Evolutionary conservation across 192 early-diverging fungal species (phyloP).

Genomic region (Entrophospora sp.): DNA sequence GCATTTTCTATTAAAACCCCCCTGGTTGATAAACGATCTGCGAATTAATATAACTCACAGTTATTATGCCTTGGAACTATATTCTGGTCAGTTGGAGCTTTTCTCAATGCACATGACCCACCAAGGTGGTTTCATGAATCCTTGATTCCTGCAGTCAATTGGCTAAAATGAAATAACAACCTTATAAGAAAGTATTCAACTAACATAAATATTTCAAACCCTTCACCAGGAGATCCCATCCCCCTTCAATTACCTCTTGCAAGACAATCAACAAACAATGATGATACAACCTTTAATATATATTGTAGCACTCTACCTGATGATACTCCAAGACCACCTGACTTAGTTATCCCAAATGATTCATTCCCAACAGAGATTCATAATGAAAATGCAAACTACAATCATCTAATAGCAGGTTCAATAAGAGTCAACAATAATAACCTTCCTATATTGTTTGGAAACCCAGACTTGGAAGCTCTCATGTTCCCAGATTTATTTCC

Average conservation of each 20-base stretch:
- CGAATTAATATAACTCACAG: not conserved
- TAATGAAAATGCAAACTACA: not conserved
- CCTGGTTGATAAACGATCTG: too few species aligned
- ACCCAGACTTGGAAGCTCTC: too few species aligned
- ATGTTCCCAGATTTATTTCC: conserved; percentile 10
- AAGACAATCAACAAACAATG: not conserved
- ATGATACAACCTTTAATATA: too few species aligned
- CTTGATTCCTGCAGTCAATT: not conserved
- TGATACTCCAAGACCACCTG: not conserved
- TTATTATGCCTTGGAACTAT: not conserved
- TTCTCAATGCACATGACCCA: not conserved
- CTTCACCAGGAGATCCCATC: not conserved
- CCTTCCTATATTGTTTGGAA: too few species aligned
- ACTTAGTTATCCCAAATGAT: not conserved
- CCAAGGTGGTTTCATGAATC: not conserved
- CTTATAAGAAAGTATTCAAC: not conserved
- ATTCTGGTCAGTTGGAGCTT: not conserved
- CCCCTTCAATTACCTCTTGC: not conserved
- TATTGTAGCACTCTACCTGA: too few species aligned
- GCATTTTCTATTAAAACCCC: too few species aligned
- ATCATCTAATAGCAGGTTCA: not conserved
- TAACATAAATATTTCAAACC: not conserved
- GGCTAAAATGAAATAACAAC: not conserved
- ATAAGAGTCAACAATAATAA: too few species aligned
- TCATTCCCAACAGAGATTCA: not conserved